Evolutionary conservation across 192 early-diverging fungal species (phyloP).

Genomic region (Coemansia sp.): DNA sequence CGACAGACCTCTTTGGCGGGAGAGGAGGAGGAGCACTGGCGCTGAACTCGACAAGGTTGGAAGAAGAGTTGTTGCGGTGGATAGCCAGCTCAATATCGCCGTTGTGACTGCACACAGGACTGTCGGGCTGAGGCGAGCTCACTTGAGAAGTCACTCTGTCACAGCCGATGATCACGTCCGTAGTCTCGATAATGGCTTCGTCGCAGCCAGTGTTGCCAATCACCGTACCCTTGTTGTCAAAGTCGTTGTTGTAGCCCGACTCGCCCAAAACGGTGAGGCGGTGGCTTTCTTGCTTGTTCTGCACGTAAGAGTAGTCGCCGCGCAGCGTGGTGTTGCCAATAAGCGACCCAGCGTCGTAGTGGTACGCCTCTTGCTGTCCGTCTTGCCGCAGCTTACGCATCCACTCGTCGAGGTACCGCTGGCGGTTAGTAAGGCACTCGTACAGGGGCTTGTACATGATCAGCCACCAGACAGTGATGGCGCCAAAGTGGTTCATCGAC

Average conservation of each 20-base stretch:
- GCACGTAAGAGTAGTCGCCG: conserved; percentile 3
- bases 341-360: conserved; percentile 14
- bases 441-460: conserved; percentile 41
- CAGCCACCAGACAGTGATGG: conserved; percentile 43
- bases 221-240: background rate
- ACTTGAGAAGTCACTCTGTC: background rate
- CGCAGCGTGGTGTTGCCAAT: conserved; percentile 9
- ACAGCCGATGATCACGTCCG: background rate
- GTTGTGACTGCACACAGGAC: conserved; percentile 7
- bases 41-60: background rate
- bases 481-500: conserved; percentile 37
- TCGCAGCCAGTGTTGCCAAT: background rate
- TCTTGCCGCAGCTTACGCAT: conserved; percentile 31
- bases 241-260: background rate
- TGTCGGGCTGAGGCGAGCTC: background rate
- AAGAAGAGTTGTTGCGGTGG: conserved; percentile 1
- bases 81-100: background rate
- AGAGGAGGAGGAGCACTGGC: background rate
- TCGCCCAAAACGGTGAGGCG: background rate
- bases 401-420: conserved; percentile 32
- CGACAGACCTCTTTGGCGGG: conserved; percentile 1
- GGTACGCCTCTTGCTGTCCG: conserved; percentile 35
- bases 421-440: conserved; percentile 28
- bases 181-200: conserved; percentile 9
- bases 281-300: background rate